These are phyloP conservation scores for Didymella exigua DNA, from an alignment of 2,329 filamentous ascomycete species.

Conservation along the genomic window DNA sequence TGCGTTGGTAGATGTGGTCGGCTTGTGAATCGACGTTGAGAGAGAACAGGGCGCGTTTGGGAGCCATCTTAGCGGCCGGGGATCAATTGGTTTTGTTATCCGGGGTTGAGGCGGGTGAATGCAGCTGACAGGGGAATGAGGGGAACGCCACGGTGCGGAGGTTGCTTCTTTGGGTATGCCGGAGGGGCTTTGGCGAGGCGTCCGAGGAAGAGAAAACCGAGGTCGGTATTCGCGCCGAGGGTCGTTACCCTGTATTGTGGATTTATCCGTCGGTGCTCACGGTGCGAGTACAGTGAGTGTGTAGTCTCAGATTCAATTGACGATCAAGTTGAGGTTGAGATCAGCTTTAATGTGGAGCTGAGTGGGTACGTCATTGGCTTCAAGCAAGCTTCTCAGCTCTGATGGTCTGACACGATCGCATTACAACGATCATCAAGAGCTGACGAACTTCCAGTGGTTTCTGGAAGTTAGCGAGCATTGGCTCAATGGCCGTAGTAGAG, in stretches of 20 bases:
- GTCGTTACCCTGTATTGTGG: background rate
- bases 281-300: background rate
- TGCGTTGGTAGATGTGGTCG: slow-evolving; percentile 47
- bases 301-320: background rate
- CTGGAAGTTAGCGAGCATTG: background rate
- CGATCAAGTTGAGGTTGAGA: background rate
- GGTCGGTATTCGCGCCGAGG: slow-evolving; percentile 26
- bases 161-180: slow-evolving; percentile 37
- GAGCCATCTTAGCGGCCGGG: slow-evolving; percentile 24
- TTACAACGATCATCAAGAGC: background rate
- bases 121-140: slow-evolving; percentile 19
- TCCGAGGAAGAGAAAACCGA: slow-evolving; percentile 17
- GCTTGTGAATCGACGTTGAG: slow-evolving; percentile 50
- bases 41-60: slow-evolving; percentile 45
- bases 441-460: background rate
- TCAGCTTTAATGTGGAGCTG: slow-evolving; percentile 10
- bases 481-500: background rate
- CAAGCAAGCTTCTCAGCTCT: slow-evolving; percentile 5
- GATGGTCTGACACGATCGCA: background rate
- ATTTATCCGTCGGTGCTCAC: background rate
- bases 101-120: slow-evolving; percentile 27
- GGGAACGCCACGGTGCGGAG: slow-evolving; percentile 27
- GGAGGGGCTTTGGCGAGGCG: slow-evolving; percentile 25
- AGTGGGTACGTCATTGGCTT: slow-evolving; percentile 14
- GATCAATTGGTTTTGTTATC: slow-evolving; percentile 25